Evolutionary conservation across 345 rosid species (phyloP).

Genomic region (Trapa incisa): DNA sequence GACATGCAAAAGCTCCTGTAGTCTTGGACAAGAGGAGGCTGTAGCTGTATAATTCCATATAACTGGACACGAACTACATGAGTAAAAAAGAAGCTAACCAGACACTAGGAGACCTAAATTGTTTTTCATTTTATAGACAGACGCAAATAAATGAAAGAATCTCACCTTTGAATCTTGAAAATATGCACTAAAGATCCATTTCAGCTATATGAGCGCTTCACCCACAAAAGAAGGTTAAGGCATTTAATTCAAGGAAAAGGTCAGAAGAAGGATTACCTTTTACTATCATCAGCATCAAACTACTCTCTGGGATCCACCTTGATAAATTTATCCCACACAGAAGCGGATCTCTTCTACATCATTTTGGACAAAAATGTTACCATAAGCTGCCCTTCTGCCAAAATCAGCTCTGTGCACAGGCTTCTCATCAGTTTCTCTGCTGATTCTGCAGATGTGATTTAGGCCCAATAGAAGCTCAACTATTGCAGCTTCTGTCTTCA

Average conservation of each 20-base stretch:
- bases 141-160: not conserved
- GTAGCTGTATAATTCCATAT: not conserved
- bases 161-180: not conserved
- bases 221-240: not conserved
- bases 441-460: conserved; percentile 31
- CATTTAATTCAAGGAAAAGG: not conserved
- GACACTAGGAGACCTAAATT: not conserved
- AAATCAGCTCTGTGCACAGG: conserved; percentile 5
- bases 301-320: not conserved
- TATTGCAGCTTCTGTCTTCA: conserved; percentile 53
- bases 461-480: conserved; percentile 52
- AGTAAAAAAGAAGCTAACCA: not conserved
- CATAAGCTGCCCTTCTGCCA: conserved; percentile 1
- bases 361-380: not conserved
- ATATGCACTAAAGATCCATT: not conserved
- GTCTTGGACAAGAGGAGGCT: not conserved
- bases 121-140: not conserved
- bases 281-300: not conserved
- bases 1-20: not conserved
- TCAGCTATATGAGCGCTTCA: not conserved
- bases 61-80: not conserved
- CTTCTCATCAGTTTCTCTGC: conserved; percentile 13
- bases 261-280: not conserved
- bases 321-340: conserved; percentile 2
- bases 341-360: conserved; percentile 1